A percentile compares a stretch with the other conserved stretches of the same genome.
Evolutionary conservation across 2,329 filamentous ascomycete genomes (phyloP).

Genomic region (Neopestalotiopsis sp.): DNA sequence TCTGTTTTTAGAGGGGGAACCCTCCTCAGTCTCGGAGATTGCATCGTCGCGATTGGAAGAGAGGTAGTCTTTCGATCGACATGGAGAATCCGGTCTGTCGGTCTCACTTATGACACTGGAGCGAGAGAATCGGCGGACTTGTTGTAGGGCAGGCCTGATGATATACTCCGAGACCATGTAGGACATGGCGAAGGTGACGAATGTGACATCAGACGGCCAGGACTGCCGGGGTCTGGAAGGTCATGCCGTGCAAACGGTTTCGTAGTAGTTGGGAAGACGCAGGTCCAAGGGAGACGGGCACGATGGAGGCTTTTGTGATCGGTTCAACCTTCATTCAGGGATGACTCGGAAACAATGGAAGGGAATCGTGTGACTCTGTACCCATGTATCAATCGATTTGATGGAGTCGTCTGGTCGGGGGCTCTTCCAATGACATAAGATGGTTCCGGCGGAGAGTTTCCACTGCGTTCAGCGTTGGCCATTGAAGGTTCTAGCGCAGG

Average conservation of each 20-base stretch:
- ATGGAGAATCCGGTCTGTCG: conserved; percentile 39
- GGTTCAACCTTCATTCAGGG: background rate
- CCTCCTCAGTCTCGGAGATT: conserved; percentile 35
- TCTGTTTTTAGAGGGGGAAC: conserved; percentile 30
- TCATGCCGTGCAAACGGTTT: conserved; percentile 12
- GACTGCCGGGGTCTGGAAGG: conserved; percentile 8
- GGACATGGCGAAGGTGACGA: conserved; percentile 50
- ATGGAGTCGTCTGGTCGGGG: background rate
- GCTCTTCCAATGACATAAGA: conserved; percentile 9
- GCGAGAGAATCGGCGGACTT: conserved; percentile 66
- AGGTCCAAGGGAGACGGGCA: background rate
- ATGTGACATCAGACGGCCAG: conserved; percentile 17
- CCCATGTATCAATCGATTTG: background rate
- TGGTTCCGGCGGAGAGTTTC: background rate
- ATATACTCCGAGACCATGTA: conserved; percentile 69
- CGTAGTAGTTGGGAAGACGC: background rate
- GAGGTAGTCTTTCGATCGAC: conserved; percentile 21
- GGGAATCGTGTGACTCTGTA: conserved; percentile 10
- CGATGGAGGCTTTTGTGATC: background rate
- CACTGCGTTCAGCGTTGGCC: background rate
- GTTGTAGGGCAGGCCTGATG: conserved; percentile 69
- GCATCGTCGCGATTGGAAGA: conserved; percentile 32
- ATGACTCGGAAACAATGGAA: background rate
- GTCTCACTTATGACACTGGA: conserved; percentile 37
- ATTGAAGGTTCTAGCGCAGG: background rate